Evolutionary conservation across 2,329 filamentous ascomycete species (phyloP), one percentile per base, ranked within the genome.

Genomic region (Emericellopsis cladophorae): DNA sequence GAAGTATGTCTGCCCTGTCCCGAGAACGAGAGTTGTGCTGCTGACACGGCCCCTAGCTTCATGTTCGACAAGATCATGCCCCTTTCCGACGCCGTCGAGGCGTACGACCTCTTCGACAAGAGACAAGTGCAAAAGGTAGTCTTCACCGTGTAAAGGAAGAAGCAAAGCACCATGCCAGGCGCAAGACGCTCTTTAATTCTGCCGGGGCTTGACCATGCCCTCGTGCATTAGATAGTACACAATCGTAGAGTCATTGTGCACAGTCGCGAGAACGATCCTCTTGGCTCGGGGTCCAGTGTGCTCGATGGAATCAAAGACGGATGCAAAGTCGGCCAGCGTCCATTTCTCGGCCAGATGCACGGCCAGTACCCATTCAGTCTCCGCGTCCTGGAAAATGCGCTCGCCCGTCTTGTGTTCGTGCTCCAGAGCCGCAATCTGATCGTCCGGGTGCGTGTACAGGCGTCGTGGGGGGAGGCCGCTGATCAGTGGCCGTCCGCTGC

Each of bases 211-310:
- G 40, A 90, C 83, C 47, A 89, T 78, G n/a, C 84, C 85, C 57
- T 90, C 84, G 52, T 90, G 84, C 57, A 90, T 76, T 46, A 89
- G 72, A 55, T 92, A 92, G 61, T 90, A 92, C 33, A 86, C 81
- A 15, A 92, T 72, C 0, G 85, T 90, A 48, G 84, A 89, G 60
- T 92, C 85, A 51, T 83, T 77, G 54, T 87, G 81, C 37, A 87
- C 65, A 3, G 81, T 83, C 14, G 81, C 84, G 40, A 92, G 65
- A n/a, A 90, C 55, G 10, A 89, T 57, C 45, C 84, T 69, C 65
- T 89, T 90, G 37, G 66, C 65, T 15, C 73, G 65, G 59, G 68
- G 35, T 57, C 56, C 33, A 57, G 60, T 42, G 57, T 64, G 65
- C 14, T 61, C 49, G 51, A 82, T 62, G 7, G 70, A 70, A 61